Evolutionary conservation across 2,329 filamentous ascomycete species (phyloP).

Genomic region (Penicillium concentricum): DNA sequence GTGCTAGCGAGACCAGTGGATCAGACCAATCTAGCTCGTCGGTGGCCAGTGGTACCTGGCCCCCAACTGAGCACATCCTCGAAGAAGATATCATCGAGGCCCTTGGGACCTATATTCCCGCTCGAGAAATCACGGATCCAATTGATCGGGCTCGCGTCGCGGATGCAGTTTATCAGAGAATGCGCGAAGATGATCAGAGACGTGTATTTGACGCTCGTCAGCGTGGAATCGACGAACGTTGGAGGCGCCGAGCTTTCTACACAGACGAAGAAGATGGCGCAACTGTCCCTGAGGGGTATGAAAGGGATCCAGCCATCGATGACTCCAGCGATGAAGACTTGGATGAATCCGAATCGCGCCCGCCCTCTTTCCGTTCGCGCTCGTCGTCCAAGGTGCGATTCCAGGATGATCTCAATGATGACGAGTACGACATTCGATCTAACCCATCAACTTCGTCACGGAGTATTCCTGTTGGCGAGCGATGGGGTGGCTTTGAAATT

Average conservation of each 20-base stretch:
- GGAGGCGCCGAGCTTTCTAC: conserved; percentile 76
- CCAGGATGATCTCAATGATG: conserved; percentile 64
- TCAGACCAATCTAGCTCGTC: conserved; percentile 30
- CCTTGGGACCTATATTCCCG: conserved; percentile 42
- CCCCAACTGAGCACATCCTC: conserved; percentile 39
- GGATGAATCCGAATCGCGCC: conserved; percentile 36
- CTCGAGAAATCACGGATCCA: conserved; percentile 44
- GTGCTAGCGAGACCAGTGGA: conserved; percentile 19
- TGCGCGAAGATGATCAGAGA: conserved; percentile 40
- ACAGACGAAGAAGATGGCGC: conserved; percentile 81
- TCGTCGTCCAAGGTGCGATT: conserved; percentile 80
- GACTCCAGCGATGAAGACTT: conserved; percentile 55
- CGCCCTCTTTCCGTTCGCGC: conserved; percentile 58
- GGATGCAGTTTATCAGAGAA: conserved; percentile 38
- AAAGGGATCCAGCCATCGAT: conserved; percentile 41
- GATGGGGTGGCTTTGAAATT: conserved; percentile 76
- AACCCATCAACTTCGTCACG: conserved; percentile 72
- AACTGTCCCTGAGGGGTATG: conserved; percentile 61
- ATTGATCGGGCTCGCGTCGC: conserved; percentile 43
- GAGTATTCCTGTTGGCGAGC: conserved; percentile 63
- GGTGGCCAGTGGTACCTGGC: conserved; percentile 37
- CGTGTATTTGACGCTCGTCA: conserved; percentile 39
- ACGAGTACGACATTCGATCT: conserved; percentile 69
- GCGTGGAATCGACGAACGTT: conserved; percentile 63
- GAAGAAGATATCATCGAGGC: conserved; percentile 44